Base-by-base conservation (phyloP, 2,329 filamentous ascomycete genomes). In the Scleromitrula shiraiana region DNA sequence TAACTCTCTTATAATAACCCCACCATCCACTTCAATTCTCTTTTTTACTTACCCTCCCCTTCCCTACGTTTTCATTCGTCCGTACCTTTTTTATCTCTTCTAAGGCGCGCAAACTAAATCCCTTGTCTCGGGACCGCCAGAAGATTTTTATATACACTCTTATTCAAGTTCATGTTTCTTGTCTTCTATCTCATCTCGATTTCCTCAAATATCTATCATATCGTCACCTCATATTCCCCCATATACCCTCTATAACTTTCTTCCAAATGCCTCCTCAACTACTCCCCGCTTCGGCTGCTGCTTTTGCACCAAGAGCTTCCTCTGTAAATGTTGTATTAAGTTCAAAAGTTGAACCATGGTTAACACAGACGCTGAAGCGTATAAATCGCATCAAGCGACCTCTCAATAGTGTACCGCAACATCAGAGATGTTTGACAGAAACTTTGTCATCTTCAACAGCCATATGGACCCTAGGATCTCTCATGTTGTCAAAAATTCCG, bases 341-440 rank as follows among this genome's bases (percentile, higher is more conserved):
- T 64, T 85, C 84, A 66, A 95, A 93, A 73, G 82, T 94, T 63
- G 90, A 96, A 72, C 86, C 89, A 51, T 98, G 93, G 93, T 78
- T 97, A 69, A 98, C 93, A 29, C 87, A 90, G 65, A 95, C 90
- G 9, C 76, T 98, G 62, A 97, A 97, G 78, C 83, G 93, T 67
- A 89, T 96, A 72, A 97, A 95, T 76, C 81, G 86, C 59, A 82
- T 96, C 62, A 98, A 97, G 79, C 86, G 93, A 61, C 91, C 93
- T 53, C 79, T 97, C 69, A 98, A 98, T 78, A 96, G 87, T 68
- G 87, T 96, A 41, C 83, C 88, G 50, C 93, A 98, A 68, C 93
- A 97, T 72, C 89, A 90, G 60, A 81, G 88, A 75, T 97, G 91
- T 70, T 78, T 98, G 62, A 95, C 90, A 50, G 93, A 97, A 74